A percentile compares a stretch with the other conserved stretches of the same genome.
phyloP scores from a whole-genome alignment of 1,139 yeast species.

The Kodamaea suecica region DNA sequence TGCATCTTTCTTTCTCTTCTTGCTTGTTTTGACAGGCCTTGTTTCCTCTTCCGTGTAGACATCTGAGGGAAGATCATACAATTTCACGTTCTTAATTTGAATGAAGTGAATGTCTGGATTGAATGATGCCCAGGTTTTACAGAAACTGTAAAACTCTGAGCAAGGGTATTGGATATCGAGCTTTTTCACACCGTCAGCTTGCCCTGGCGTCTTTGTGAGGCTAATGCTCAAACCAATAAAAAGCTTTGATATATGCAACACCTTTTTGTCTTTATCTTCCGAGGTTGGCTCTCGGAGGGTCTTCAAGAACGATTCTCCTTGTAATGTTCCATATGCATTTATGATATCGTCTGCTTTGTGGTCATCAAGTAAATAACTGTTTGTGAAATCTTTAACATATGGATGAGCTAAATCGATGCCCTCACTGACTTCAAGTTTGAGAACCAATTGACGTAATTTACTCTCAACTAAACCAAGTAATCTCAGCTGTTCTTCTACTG shows the following conservation, averaged over 20 bases:
- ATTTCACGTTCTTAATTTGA: conserved; percentile 72
- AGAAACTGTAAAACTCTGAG: conserved; percentile 76
- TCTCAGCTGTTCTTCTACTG: conserved; percentile 75
- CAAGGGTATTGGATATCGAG: conserved; percentile 91
- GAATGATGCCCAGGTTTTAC: conserved; percentile 70
- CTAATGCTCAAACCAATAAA: conserved; percentile 77
- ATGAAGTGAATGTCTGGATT: conserved; percentile 59
- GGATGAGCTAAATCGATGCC: conserved; percentile 89
- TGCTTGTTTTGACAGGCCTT: conserved; percentile 58
- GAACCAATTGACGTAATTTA: conserved; percentile 74
- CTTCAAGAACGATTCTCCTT: conserved; percentile 35
- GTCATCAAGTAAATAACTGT: conserved; percentile 50
- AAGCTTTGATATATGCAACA: conserved; percentile 66
- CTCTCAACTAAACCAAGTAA: conserved; percentile 95
- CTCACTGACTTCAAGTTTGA: conserved; percentile 70
- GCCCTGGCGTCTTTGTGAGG: conserved; percentile 32
- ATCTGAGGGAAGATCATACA: conserved; percentile 76
- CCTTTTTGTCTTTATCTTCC: conserved; percentile 23
- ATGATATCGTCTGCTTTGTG: conserved; percentile 55
- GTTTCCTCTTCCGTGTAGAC: conserved; percentile 78
- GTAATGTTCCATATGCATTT: conserved; percentile 49
- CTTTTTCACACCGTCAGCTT: conserved; percentile 48
- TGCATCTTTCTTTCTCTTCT: conserved; percentile 23
- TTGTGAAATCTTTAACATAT: conserved; percentile 71
- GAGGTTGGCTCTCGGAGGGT: conserved; percentile 10